Evolutionary conservation across 1,139 yeast species (phyloP), one percentile per base, ranked within the genome.

Genomic region (Kodamaea sp.): DNA sequence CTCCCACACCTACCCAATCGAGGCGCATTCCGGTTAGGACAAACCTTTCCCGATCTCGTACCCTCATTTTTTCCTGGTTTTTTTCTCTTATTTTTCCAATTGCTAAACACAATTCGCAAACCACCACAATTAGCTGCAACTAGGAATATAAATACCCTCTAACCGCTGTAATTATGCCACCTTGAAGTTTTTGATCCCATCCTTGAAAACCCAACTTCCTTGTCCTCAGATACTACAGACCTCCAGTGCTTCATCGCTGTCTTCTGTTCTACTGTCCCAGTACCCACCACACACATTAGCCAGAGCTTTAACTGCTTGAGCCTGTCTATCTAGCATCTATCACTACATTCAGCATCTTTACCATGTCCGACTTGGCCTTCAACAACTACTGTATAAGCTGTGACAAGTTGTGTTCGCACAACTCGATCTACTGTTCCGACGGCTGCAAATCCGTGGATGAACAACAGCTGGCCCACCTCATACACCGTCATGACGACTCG

Each of bases 351-450:
- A n/a, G n/a, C n/a, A n/a, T n/a, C n/a, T n/a, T n/a, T n/a, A n/a
- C n/a, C 27, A 61, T 61, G 66, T 55, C 64, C 22, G 67, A 62
- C 47, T 58, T 61, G 40, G 83, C 83, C 27, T 80, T 80, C 57
- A 77, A 80, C 59, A 83, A 80, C 56, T 80, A 75, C 60, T 80
- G 87, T 57, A 67, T 79, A 34, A 76, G 77, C 34, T 80, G 87
- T 58, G 86, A 80, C 47, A 73, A 76, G 57, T 63, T 78, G 43
- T 79, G 85, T 50, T 51, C 65, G 8, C 64, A 67, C 16, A 70
- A 66, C 46, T 61, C 73, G 16, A 70, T 78, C 28, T 82, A 81
- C 63, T 82, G 89, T 56, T 77, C 83, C 4, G 77, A 73, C 10
- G 64, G 61, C 23, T 82, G 89, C 52, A 73, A 69, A 55, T 44